A percentile compares a stretch with the other conserved stretches of the same genome.
phyloP scores from a whole-genome alignment of 495 filamentous ascomycete genomes.

The Hypoxylon cercidicola region DNA sequence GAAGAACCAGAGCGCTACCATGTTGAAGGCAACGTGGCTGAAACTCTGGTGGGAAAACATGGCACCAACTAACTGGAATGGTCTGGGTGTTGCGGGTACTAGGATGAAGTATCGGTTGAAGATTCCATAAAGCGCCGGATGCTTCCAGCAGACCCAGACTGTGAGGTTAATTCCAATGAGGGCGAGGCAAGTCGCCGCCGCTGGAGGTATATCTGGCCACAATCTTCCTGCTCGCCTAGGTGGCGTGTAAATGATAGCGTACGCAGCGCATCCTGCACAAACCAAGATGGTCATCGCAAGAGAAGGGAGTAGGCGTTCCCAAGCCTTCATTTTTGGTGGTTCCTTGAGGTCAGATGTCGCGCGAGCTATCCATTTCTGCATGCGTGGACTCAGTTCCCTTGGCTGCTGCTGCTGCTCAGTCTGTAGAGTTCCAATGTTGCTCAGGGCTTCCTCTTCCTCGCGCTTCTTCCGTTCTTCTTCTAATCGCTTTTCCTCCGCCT shows the following conservation, averaged over 20 bases:
- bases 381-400: conserved; percentile 48
- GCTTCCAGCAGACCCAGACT: conserved; percentile 78
- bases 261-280: conserved; percentile 61
- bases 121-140: conserved; percentile 72
- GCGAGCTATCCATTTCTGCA: conserved; percentile 49
- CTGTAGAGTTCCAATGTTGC: conserved; percentile 63
- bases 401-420: conserved; percentile 37
- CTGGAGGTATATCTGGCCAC: conserved; percentile 78
- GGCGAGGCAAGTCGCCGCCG: conserved; percentile 77
- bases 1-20: conserved; percentile 65
- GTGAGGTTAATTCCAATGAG: conserved; percentile 73
- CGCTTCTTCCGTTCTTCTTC: conserved; percentile 58
- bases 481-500: conserved; percentile 48
- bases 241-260: conserved; percentile 70
- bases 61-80: conserved; percentile 72
- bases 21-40: conserved; percentile 76
- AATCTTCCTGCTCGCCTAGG: conserved; percentile 67
- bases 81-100: conserved; percentile 73
- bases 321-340: conserved; percentile 58
- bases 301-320: conserved; percentile 73
- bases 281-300: conserved; percentile 65
- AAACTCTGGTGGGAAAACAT: conserved; percentile 81
- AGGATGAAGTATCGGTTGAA: conserved; percentile 84
- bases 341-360: conserved; percentile 56
- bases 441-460: conserved; percentile 64